Conservation (phyloP, 495 filamentous ascomycete genomes). For the Haplographium delicatum region DNA sequence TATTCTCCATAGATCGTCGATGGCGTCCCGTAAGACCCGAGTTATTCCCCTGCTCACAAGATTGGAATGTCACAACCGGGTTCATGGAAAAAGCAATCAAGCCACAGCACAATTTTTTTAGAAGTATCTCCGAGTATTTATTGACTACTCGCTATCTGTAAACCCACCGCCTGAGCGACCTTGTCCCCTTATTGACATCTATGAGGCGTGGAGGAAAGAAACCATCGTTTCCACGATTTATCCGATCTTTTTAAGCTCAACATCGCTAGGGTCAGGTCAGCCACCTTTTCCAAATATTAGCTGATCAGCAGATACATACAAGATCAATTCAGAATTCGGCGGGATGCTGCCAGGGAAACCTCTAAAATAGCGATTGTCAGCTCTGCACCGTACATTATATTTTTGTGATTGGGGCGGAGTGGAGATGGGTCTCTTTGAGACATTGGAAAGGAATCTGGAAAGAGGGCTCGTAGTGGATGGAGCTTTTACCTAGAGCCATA, state of each 20-base stretch:
- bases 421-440: background rate
- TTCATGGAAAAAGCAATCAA: background rate
- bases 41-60: no score
- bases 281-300: no score
- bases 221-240: slow-evolving; percentile 19
- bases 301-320: no score
- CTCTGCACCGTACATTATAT: background rate
- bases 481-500: slow-evolving; percentile 74
- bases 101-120: background rate
- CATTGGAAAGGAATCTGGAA: background rate
- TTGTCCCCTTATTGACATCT: background rate
- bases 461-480: no score
- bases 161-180: slow-evolving; percentile 2
- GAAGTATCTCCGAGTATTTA: slow-evolving; percentile 12
- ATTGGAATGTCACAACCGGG: background rate
- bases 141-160: slow-evolving; percentile 8
- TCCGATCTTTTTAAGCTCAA: slow-evolving; percentile 43
- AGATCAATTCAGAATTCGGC: slow-evolving; percentile 47
- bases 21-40: no score
- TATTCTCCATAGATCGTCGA: no score
- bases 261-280: slow-evolving; percentile 36
- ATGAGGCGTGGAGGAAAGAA: background rate
- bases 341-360: slow-evolving; percentile 64
- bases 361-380: slow-evolving; percentile 39
- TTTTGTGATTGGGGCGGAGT: background rate